Evolutionary conservation across 345 rosid genomes (phyloP).

Genomic region (Rhizophora apiculata): DNA sequence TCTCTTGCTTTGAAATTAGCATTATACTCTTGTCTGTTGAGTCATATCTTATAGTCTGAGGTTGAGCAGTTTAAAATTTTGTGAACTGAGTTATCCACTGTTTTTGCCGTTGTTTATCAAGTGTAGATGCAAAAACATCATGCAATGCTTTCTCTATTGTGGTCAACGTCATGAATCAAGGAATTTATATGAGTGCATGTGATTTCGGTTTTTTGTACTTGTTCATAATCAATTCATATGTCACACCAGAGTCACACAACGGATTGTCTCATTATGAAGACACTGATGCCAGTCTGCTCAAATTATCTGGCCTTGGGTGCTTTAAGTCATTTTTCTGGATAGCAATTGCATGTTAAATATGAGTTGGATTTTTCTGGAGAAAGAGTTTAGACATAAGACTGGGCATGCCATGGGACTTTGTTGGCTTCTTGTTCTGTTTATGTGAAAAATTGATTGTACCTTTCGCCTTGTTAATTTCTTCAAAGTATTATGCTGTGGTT

Average conservation of each 20-base stretch:
- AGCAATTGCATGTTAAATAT: too few species aligned
- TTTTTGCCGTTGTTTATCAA: slow-evolving; percentile 1
- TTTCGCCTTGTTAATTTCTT: too few species aligned
- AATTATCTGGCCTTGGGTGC: too few species aligned
- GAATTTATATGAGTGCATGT: neutral
- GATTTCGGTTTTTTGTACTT: too few species aligned
- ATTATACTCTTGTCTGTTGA: neutral
- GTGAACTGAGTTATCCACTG: neutral
- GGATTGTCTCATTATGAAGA: too few species aligned
- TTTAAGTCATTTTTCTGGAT: too few species aligned
- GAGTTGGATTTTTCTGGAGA: neutral
- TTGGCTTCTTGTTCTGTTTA: neutral
- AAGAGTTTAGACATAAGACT: too few species aligned
- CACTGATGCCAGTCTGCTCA: too few species aligned
- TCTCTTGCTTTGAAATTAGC: neutral
- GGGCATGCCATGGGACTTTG: neutral
- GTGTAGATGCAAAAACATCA: neutral
- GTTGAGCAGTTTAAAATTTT: neutral
- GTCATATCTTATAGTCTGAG: neutral
- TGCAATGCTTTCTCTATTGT: neutral
- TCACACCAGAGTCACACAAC: too few species aligned
- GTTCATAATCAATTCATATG: too few species aligned
- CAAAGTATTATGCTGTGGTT: too few species aligned
- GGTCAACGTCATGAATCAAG: neutral
- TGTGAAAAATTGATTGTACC: too few species aligned